Evolutionary conservation across 768 basidiomycete genomes (phyloP).

Genomic region (Leccinum uliginosum): DNA sequence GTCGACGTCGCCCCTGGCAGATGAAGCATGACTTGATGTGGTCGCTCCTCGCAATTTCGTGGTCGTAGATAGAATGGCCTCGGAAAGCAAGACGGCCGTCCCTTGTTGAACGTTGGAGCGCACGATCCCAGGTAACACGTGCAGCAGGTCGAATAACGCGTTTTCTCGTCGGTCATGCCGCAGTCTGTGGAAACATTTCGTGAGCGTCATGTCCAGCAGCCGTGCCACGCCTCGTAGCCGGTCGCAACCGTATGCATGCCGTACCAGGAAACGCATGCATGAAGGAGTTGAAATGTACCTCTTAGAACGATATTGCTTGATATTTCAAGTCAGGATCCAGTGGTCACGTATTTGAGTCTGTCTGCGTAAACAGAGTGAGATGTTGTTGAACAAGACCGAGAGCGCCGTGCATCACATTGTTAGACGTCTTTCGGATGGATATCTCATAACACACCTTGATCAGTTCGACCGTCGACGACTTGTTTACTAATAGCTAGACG

Average conservation of each 20-base stretch:
- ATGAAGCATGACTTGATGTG: constrained; percentile 66
- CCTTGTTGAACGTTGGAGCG: constrained; percentile 62
- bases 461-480: too few relatives aligned
- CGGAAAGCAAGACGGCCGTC: constrained; percentile 79
- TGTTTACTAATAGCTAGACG: too few relatives aligned
- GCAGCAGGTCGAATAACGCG: constrained; percentile 86
- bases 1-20: constrained; percentile 57
- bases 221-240: constrained; percentile 84
- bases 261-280: too few relatives aligned
- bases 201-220: constrained; percentile 78
- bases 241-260: constrained; percentile 72
- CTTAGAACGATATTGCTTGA: too few relatives aligned
- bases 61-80: constrained; percentile 73
- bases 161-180: constrained; percentile 80
- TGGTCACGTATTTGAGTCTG: too few relatives aligned
- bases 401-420: too few relatives aligned
- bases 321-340: too few relatives aligned
- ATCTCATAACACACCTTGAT: too few relatives aligned
- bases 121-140: constrained; percentile 72
- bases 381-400: too few relatives aligned
- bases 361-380: too few relatives aligned
- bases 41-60: constrained; percentile 86
- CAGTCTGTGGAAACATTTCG: constrained; percentile 80
- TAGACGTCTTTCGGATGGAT: too few relatives aligned
- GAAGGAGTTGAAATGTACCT: too few relatives aligned